Base-by-base conservation (phyloP, 768 basidiomycete species). In the Phaeotremella skinneri region DNA sequence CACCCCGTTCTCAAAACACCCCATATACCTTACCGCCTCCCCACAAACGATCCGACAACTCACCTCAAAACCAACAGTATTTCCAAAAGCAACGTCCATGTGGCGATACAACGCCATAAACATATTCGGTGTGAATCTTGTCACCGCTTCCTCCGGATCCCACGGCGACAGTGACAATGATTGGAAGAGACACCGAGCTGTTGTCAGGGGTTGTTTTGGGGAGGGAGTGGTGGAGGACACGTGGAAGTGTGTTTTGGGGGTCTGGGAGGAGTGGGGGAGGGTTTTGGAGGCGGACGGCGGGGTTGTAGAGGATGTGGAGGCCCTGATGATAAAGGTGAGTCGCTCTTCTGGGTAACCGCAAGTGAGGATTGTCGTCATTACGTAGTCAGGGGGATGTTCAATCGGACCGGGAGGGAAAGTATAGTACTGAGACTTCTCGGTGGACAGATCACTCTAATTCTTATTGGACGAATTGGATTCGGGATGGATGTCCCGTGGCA, bases 141-240 rank as follows among this genome's bases (percentile, higher is more conserved):
- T 67, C 20, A 57, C 56, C 1, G 41, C 55, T 6, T 20, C 43
- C 6, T 58, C 23, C 42, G 65, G 68, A 0, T 21, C n/a, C n/a
- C n/a, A n/a, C n/a, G n/a, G n/a, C n/a, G n/a, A n/a, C n/a, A n/a
- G n/a, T n/a, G n/a, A n/a, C n/a, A 34, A 50, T 7, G 68, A 66
- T 26, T 61, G 64, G 31, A 50, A 45, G 41, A 31, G 68, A 11
- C 65, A 69, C 50, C 49, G 52, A 29, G 25, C 29, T 2, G 62
- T 69, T 9, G 62, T 69, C 26, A 63, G 51, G 49, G 58, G 53
- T 1, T 69, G 68, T 49, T 69, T 69, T 29, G 52, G 52, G 20
- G 59, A 69, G 45, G 30, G 34, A 6, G 41, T 59, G 5, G 61
- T 66, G 58, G 52, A 45, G 25, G 59, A 26, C 20, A 64, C 43